These are phyloP conservation scores for Hymenoscyphus salicellus DNA, from an alignment of 2,329 filamentous ascomycete species.

Conservation along the genomic window DNA sequence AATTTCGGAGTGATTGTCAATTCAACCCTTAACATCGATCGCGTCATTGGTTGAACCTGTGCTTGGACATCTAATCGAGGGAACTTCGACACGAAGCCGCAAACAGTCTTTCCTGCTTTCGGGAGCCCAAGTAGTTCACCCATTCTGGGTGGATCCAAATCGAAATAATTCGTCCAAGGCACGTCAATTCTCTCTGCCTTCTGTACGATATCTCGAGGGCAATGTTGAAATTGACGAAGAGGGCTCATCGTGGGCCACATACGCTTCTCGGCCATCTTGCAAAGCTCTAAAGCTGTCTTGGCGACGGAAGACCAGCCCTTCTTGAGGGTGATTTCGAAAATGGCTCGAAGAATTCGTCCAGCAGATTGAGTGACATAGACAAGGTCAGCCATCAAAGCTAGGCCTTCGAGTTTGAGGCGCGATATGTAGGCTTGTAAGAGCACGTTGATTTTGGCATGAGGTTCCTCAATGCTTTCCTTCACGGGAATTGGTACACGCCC, in stretches of 20 bases:
- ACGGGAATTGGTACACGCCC: constrained; percentile 90
- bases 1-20: constrained; percentile 92
- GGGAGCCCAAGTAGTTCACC: constrained; percentile 89
- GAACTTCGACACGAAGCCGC: constrained; percentile 84
- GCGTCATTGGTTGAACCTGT: constrained; percentile 89
- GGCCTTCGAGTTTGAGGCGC: constrained; percentile 84
- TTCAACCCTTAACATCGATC: constrained; percentile 87
- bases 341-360: constrained; percentile 87
- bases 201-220: constrained; percentile 79
- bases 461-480: constrained; percentile 95
- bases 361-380: constrained; percentile 98
- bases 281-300: constrained; percentile 87
- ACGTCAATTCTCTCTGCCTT: constrained; percentile 96
- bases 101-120: constrained; percentile 81
- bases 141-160: constrained; percentile 94
- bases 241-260: constrained; percentile 99
- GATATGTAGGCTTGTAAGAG: constrained; percentile 96
- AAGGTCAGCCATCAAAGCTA: constrained; percentile 96
- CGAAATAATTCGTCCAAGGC: constrained; percentile 89
- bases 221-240: constrained; percentile 81
- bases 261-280: constrained; percentile 98
- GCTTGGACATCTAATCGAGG: constrained; percentile 89
- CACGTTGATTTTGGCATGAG: constrained; percentile 97
- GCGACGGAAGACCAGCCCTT: constrained; percentile 95
- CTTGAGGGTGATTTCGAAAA: constrained; percentile 96